phyloP scores from a whole-genome alignment of 192 early-diverging fungal genomes.

The Coemansia sp. region DNA sequence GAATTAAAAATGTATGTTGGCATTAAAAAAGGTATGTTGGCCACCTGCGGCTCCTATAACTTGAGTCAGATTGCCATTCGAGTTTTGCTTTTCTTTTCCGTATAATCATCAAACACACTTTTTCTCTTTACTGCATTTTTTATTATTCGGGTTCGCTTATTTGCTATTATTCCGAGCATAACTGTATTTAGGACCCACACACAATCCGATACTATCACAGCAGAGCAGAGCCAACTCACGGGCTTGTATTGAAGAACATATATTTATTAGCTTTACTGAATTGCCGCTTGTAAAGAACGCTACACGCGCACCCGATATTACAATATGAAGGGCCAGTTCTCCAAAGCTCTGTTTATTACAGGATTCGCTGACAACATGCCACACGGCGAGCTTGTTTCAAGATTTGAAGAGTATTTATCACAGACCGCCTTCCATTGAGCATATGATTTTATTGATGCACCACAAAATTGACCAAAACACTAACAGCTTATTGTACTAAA shows the following conservation, averaged over 20 bases:
- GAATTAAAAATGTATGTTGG: background rate
- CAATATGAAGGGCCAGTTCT: constrained; percentile 26
- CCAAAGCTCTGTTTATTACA: constrained; percentile 34
- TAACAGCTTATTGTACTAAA: background rate
- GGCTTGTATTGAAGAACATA: background rate
- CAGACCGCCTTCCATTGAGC: background rate
- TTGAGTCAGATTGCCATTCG: background rate
- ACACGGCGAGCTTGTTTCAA: constrained; percentile 31
- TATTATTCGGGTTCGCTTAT: background rate
- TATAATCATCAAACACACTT: background rate
- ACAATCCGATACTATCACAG: background rate
- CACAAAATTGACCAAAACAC: background rate
- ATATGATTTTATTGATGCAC: background rate
- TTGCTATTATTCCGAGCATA: background rate
- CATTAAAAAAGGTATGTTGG: background rate
- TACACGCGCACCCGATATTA: background rate
- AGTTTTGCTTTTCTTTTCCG: background rate
- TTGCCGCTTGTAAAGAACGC: constrained; percentile 1
- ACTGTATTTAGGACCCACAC: background rate
- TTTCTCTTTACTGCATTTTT: constrained; percentile 1
- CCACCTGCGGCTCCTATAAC: background rate
- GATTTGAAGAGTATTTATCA: constrained; percentile 46
- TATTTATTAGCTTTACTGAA: background rate
- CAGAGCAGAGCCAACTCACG: background rate
- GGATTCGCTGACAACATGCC: constrained; percentile 32